These are phyloP conservation scores for Brettanomyces anomalus DNA, from an alignment of 805 yeast species.

Conservation along the genomic window DNA sequence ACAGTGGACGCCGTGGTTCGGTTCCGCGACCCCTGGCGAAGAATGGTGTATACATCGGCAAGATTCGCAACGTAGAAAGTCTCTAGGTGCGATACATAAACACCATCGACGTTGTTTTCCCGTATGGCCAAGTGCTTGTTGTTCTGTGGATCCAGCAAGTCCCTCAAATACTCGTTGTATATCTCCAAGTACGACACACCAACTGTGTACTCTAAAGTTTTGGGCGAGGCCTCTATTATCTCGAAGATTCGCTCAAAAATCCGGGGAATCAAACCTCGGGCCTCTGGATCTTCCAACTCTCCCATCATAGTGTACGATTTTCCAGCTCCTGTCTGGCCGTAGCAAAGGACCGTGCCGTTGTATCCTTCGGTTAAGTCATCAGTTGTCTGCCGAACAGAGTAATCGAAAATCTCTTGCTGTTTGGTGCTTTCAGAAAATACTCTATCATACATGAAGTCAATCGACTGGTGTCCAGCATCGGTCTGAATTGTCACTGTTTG, in stretches of 20 bases:
- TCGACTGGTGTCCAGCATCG: constrained; percentile 5
- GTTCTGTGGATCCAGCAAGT: constrained; percentile 44
- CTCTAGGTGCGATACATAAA: constrained; percentile 63
- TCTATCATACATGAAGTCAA: constrained; percentile 50
- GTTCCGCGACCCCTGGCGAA: constrained; percentile 48
- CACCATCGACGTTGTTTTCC: constrained; percentile 56
- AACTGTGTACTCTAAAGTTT: constrained; percentile 55
- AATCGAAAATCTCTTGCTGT: constrained; percentile 53
- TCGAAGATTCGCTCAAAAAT: constrained; percentile 58
- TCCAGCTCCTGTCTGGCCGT: constrained; percentile 87
- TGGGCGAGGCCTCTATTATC: constrained; percentile 36
- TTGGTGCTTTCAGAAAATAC: constrained; percentile 44
- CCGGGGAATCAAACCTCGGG: constrained; percentile 64
- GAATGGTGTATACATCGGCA: constrained; percentile 46
- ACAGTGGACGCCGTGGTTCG: constrained; percentile 54
- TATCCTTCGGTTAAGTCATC: constrained; percentile 62
- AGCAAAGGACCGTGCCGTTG: constrained; percentile 31
- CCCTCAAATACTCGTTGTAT: constrained; percentile 68
- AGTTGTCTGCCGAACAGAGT: constrained; percentile 52
- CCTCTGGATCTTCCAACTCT: constrained; percentile 24
- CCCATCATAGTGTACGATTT: constrained; percentile 82
- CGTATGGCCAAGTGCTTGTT: constrained; percentile 40
- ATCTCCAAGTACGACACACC: constrained; percentile 73
- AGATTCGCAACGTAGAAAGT: constrained; percentile 51
- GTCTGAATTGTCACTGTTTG: constrained; percentile 8